These are phyloP conservation scores for Beauveria pseudobassiana DNA, from an alignment of 2,329 filamentous ascomycete genomes.

Conservation along the genomic window DNA sequence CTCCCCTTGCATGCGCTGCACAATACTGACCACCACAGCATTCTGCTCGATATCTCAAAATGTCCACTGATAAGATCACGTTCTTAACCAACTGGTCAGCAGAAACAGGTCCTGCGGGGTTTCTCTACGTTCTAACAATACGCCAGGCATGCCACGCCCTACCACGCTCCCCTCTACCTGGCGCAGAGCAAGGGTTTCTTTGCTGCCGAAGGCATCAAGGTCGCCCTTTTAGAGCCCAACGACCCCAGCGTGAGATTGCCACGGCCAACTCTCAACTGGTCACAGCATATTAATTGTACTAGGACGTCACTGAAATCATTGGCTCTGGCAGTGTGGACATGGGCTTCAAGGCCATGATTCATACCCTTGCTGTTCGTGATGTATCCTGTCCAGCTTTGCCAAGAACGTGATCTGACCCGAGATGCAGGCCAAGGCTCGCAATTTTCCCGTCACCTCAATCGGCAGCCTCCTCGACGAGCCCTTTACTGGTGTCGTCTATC, in stretches of 20 bases:
- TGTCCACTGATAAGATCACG: constrained; percentile 80
- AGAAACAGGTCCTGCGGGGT: background rate
- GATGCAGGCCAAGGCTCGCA: constrained; percentile 60
- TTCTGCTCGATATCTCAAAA: constrained; percentile 41
- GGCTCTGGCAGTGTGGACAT: constrained; percentile 69
- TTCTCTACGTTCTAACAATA: constrained; percentile 8
- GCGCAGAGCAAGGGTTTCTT: constrained; percentile 71
- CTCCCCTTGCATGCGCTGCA: constrained; percentile 25
- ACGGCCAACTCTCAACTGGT: accelerated
- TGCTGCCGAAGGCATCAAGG: constrained; percentile 67
- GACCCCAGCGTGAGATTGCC: constrained; percentile 55
- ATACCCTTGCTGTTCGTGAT: constrained; percentile 56
- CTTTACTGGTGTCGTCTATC: constrained; percentile 71
- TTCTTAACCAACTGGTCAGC: constrained; percentile 75
- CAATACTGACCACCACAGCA: constrained; percentile 41
- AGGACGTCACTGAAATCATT: constrained; percentile 78
- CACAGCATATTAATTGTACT: background rate
- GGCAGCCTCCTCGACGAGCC: constrained; percentile 72
- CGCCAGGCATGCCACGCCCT: constrained; percentile 69
- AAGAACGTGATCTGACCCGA: constrained; percentile 2
- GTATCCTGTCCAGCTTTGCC: background rate
- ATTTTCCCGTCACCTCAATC: constrained; percentile 65
- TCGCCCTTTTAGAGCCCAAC: constrained; percentile 70
- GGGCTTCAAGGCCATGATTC: constrained; percentile 80
- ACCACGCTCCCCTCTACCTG: constrained; percentile 71